These are phyloP conservation scores for Trichoderma virens DNA, from an alignment of 495 filamentous ascomycete genomes.

Conservation along the genomic window DNA sequence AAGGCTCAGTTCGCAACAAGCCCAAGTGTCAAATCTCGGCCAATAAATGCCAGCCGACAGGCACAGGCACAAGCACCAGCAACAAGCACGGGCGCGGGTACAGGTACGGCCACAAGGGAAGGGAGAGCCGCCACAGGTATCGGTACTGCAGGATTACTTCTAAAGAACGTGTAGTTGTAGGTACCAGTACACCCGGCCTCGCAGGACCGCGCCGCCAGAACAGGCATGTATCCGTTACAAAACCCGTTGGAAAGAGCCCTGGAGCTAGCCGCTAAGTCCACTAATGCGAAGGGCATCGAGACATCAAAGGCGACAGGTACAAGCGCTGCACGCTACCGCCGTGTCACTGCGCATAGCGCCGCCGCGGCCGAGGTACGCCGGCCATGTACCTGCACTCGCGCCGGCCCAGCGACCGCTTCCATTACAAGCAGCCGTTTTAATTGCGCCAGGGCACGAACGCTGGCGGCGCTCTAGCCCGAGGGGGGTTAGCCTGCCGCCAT, in stretches of 20 bases:
- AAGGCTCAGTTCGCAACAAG: neutral
- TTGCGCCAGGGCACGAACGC: neutral
- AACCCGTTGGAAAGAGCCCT: too few species aligned
- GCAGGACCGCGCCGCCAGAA: too few species aligned
- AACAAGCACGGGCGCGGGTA: neutral
- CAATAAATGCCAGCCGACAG: slow-evolving; percentile 4
- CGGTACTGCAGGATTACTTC: too few species aligned
- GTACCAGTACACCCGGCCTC: too few species aligned
- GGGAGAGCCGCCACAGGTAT: neutral
- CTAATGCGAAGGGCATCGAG: too few species aligned
- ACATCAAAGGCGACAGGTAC: too few species aligned
- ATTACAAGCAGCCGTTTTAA: neutral
- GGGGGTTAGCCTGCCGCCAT: neutral
- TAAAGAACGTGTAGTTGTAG: too few species aligned
- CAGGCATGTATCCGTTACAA: too few species aligned
- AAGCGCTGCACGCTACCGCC: neutral
- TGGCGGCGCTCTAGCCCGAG: neutral
- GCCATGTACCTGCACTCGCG: neutral
- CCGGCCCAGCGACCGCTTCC: neutral
- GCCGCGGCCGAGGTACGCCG: too few species aligned
- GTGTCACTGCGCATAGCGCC: neutral
- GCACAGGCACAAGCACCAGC: neutral
- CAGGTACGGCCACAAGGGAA: neutral
- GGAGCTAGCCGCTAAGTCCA: neutral
- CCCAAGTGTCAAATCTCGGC: slow-evolving; percentile 5